These are phyloP conservation scores for Pelargonium myrrhifolium DNA, from an alignment of 441 rosid species.

Conservation along the genomic window DNA sequence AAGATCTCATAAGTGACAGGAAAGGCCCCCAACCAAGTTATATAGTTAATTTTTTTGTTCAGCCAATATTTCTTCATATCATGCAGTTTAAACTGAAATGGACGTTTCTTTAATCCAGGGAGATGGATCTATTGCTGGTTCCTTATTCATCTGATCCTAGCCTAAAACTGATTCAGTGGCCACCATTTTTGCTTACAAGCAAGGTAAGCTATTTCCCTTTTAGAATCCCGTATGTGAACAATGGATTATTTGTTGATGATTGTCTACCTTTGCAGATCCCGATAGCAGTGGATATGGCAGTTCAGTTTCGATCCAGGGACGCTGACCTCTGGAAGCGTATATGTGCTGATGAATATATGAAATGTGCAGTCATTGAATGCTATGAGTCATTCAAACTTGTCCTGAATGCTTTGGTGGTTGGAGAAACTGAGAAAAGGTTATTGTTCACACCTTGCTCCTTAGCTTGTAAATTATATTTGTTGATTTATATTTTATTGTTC, in stretches of 20 bases:
- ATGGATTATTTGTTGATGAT: neutral
- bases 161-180: conserved; percentile 96
- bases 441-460: neutral
- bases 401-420: conserved; percentile 65
- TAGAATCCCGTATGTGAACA: conserved; percentile 5
- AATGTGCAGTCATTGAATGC: conserved; percentile 96
- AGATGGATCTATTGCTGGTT: conserved; percentile 95
- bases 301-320: conserved; percentile 68
- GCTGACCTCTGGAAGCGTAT: conserved; percentile 97
- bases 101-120: conserved; percentile 47
- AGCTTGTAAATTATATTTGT: no score
- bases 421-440: conserved; percentile 95
- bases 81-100: conserved; percentile 27
- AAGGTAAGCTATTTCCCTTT: conserved; percentile 48
- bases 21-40: conserved; percentile 27
- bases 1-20: conserved; percentile 98
- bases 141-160: conserved; percentile 92
- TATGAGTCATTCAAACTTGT: conserved; percentile 85
- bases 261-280: conserved; percentile 58
- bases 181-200: conserved; percentile 96
- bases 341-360: conserved; percentile 95
- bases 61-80: conserved; percentile 10
- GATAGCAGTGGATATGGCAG: conserved; percentile 95
- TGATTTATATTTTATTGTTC: neutral
- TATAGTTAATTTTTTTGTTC: conserved; percentile 14